Percentiles rank a stretch among this genome's conserved stretches.
Evolutionary conservation across 2,329 filamentous ascomycete species (phyloP).

Genomic region (Talaromyces sp.): DNA sequence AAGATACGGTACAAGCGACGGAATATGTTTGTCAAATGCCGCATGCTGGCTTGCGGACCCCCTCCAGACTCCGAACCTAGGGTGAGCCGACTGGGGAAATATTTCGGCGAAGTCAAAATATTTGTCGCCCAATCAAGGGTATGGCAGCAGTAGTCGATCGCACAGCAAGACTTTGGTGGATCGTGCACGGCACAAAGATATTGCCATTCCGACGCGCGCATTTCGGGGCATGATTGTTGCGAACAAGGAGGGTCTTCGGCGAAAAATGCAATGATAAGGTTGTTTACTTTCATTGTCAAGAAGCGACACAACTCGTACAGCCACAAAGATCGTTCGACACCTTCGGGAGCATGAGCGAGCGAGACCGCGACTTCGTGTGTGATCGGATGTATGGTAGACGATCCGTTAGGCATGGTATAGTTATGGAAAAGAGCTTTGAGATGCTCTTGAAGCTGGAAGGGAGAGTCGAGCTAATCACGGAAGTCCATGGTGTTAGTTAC

Average conservation of each 20-base stretch:
- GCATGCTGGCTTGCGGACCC: slow-evolving; percentile 44
- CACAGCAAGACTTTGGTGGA: slow-evolving; percentile 92
- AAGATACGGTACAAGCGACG: slow-evolving; percentile 93
- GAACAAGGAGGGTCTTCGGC: slow-evolving; percentile 88
- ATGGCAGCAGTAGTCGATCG: slow-evolving; percentile 98
- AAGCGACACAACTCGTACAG: slow-evolving; percentile 97
- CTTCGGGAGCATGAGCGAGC: slow-evolving; percentile 74
- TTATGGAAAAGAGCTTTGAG: slow-evolving; percentile 86
- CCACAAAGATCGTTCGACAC: slow-evolving; percentile 85
- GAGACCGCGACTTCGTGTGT: slow-evolving; percentile 70
- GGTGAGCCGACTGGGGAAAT: slow-evolving; percentile 82
- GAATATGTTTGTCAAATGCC: slow-evolving; percentile 90
- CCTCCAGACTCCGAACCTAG: slow-evolving; percentile 49
- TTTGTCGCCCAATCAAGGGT: slow-evolving; percentile 97
- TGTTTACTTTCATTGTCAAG: slow-evolving; percentile 90
- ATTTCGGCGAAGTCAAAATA: slow-evolving; percentile 87
- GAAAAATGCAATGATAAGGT: slow-evolving; percentile 86
- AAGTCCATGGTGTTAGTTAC: not conserved
- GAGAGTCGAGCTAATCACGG: slow-evolving; percentile 74
- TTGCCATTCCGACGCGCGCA: slow-evolving; percentile 98
- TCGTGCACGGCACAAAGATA: slow-evolving; percentile 98
- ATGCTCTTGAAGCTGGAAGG: slow-evolving; percentile 96
- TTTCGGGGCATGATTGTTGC: slow-evolving; percentile 85
- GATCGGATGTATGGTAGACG: slow-evolving; percentile 65
- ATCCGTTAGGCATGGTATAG: slow-evolving; percentile 62